phyloP scores from a whole-genome alignment of 2,329 filamentous ascomycete genomes.

The Pseudocercospora fijiensis region DNA sequence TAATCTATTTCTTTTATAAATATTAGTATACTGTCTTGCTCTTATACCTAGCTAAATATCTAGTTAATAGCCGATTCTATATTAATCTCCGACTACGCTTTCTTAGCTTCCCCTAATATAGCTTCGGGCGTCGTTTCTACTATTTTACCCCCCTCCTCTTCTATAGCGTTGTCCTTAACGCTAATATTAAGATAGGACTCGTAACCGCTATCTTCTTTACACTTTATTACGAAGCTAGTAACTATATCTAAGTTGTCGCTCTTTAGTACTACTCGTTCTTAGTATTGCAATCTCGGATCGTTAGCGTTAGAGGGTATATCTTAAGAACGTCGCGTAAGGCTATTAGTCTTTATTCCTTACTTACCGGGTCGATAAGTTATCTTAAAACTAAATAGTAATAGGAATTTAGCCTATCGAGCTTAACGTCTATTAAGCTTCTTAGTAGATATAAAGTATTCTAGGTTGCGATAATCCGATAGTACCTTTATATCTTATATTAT shows the following conservation, averaged over 20 bases:
- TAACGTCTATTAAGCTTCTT: background rate
- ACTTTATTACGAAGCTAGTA: background rate
- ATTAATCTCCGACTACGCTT: background rate
- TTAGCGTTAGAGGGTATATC: background rate
- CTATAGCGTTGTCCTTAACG: background rate
- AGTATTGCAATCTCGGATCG: background rate
- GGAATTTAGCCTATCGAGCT: constrained; percentile 1
- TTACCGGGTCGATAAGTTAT: background rate
- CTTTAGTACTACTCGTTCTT: background rate
- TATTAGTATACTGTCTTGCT: background rate
- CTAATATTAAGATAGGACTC: no score
- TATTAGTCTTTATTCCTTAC: background rate
- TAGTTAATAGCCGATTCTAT: background rate
- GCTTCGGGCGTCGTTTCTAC: no score
- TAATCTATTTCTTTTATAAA: background rate
- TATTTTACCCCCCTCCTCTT: no score
- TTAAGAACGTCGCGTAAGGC: background rate
- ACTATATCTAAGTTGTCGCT: background rate
- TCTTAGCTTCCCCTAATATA: no score
- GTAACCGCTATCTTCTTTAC: background rate
- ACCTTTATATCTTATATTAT: background rate
- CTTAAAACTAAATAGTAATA: constrained; percentile 7
- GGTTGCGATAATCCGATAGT: constrained; percentile 1
- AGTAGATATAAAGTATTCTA: background rate
- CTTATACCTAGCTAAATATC: background rate